These are phyloP conservation scores for Trametes versicolor DNA, from an alignment of 1,284 basidiomycete species.

Conservation along the genomic window DNA sequence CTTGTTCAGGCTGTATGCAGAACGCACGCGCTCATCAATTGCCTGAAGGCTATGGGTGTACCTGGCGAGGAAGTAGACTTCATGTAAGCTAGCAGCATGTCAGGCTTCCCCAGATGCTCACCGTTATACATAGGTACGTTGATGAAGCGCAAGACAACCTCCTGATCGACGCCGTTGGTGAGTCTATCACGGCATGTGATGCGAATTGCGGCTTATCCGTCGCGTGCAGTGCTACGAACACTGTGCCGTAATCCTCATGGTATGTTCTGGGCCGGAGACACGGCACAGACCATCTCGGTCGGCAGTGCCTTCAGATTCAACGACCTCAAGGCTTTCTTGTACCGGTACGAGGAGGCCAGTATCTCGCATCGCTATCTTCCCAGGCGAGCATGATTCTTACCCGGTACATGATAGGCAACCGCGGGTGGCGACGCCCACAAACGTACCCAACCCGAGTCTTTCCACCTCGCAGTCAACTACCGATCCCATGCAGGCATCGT, in stretches of 20 bases:
- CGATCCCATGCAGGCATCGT: constrained; percentile 68
- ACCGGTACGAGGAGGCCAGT: constrained; percentile 65
- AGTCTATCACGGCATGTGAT: too few species aligned
- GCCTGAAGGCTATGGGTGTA: constrained; percentile 46
- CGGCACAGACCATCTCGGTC: constrained; percentile 78
- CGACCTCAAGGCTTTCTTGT: constrained; percentile 74
- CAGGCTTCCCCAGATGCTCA: background rate
- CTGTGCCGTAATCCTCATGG: constrained; percentile 73
- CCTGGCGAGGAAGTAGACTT: constrained; percentile 61
- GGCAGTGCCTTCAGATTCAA: constrained; percentile 79
- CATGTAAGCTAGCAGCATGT: constrained; percentile 52
- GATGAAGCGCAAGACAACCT: constrained; percentile 82
- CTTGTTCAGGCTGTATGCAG: constrained; percentile 46
- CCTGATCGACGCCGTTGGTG: constrained; percentile 70
- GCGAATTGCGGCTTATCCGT: constrained; percentile 36
- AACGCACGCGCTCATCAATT: constrained; percentile 60
- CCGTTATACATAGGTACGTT: constrained; percentile 58
- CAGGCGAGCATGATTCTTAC: background rate
- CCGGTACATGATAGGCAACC: background rate
- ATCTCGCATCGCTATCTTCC: constrained; percentile 28
- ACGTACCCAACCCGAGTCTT: constrained; percentile 44
- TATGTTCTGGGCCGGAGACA: constrained; percentile 83
- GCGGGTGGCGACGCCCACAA: background rate
- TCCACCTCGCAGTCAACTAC: constrained; percentile 61
- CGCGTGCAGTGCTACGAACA: constrained; percentile 57